Base-by-base conservation (phyloP, 495 filamentous ascomycete species). In the Hypoxylon fragiforme region DNA sequence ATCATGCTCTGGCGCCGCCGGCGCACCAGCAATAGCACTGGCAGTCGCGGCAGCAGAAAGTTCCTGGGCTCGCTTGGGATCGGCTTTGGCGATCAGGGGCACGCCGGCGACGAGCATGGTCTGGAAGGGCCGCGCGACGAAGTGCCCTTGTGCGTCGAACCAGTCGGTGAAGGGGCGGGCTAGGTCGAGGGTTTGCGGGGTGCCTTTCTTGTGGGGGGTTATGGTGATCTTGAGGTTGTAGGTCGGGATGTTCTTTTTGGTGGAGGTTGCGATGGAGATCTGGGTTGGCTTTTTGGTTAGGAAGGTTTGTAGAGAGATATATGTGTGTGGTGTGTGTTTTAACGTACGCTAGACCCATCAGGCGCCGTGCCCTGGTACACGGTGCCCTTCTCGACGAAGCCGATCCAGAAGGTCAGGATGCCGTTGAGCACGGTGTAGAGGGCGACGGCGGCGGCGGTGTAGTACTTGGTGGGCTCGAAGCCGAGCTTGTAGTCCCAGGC, bases 401-500 rank as follows among this genome's bases (percentile, higher is more conserved):
- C 87, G 54, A 96, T 85, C 94, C 94, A 98, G 54, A 81, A 81
- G 24, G 90, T 92, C 44, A 97, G 78, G 7, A 78, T 70, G 12
- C 79, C 79, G 71, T 98, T 97, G 26, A 97, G 75, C 1, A 85
- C 39, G 40, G 92, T 86, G 76, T 97, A 98, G 4, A 84, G 56
- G 9, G 78, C 75, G 3, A 97, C 95, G 0, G 91, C 90, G 30
- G 77, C 78, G 7, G 88, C 76, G 19, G 92, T 96, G 60, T 80
- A 81, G 44, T 74, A 76, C 61, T 89, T 92, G 13, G 90, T 92
- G 28, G 71, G 70, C 38, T 96, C 91, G 80, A 92, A 97, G 49
- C 91, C 91, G 24, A 92, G 73, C 58, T 85, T 88, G 73, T 90
- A 95, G 78, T 98, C 94, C 65, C 87, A 91, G 61, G 85, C 85